A percentile compares a stretch with the other conserved stretches of the same genome.
Conservation (phyloP, 345 rosid species). For the Hypericum perforatum region DNA sequence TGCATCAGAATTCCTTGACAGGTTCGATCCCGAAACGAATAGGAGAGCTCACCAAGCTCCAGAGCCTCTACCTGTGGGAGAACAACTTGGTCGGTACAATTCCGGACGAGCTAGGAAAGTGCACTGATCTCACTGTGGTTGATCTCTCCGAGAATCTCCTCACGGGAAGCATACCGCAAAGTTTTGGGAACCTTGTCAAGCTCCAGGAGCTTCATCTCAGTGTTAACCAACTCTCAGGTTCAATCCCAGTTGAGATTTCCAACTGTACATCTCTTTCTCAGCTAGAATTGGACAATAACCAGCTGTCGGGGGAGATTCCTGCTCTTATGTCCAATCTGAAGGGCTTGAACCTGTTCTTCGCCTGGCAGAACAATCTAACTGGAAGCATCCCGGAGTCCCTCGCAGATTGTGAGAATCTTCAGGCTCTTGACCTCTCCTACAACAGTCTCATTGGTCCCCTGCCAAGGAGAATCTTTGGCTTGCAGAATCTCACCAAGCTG, state of each 20-base stretch:
- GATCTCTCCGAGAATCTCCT: slow-evolving; percentile 78
- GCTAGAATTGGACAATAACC: slow-evolving; percentile 20
- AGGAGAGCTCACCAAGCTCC: slow-evolving; percentile 71
- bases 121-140: slow-evolving; percentile 51
- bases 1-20: slow-evolving; percentile 82
- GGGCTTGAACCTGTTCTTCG: slow-evolving; percentile 71
- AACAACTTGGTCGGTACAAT: slow-evolving; percentile 76
- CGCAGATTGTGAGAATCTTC: slow-evolving; percentile 59
- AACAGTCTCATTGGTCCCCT: slow-evolving; percentile 67
- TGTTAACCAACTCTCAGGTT: slow-evolving; percentile 72
- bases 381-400: slow-evolving; percentile 63
- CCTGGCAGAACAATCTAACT: slow-evolving; percentile 82
- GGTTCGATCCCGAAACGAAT: slow-evolving; percentile 56
- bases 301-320: slow-evolving; percentile 71
- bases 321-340: slow-evolving; percentile 41
- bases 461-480: slow-evolving; percentile 46
- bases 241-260: slow-evolving; percentile 59
- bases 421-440: slow-evolving; percentile 87
- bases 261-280: slow-evolving; percentile 59
- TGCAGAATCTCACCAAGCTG: slow-evolving; percentile 73
- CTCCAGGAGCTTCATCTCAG: slow-evolving; percentile 87
- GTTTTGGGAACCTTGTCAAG: slow-evolving; percentile 61
- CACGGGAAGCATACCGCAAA: slow-evolving; percentile 67
- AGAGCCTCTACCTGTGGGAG: slow-evolving; percentile 78
- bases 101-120: slow-evolving; percentile 58